Evolutionary conservation across 768 basidiomycete genomes (phyloP).

Genomic region (Amanita inopinata): DNA sequence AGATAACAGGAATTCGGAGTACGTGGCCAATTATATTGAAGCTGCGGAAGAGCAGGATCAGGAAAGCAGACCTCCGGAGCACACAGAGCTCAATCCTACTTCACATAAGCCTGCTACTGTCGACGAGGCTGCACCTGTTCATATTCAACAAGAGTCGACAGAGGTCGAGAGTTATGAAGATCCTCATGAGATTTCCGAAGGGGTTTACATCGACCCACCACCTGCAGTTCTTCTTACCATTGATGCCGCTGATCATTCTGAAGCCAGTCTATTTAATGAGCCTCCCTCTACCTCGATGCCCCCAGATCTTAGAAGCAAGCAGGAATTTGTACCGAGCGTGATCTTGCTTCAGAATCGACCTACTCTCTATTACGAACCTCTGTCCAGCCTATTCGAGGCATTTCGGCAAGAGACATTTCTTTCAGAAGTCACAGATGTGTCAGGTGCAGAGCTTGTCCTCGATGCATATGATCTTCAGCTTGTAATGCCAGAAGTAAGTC

Average conservation of each 20-base stretch:
- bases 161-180: constrained; percentile 21
- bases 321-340: constrained; percentile 15
- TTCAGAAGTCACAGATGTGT: constrained; percentile 32
- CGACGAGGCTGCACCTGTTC: constrained; percentile 8
- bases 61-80: too few species aligned
- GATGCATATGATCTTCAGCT: constrained; percentile 66
- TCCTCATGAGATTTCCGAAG: constrained; percentile 55
- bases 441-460: constrained; percentile 54
- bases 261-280: constrained; percentile 49
- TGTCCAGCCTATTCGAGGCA: constrained; percentile 61
- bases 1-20: too few species aligned
- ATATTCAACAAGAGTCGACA: constrained; percentile 9
- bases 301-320: constrained; percentile 16
- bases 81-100: too few species aligned
- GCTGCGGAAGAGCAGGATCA: too few species aligned
- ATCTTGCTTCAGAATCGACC: constrained; percentile 55
- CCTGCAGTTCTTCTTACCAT: constrained; percentile 54
- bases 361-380: constrained; percentile 69
- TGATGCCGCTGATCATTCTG: constrained; percentile 25
- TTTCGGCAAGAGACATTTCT: constrained; percentile 55
- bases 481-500: constrained; percentile 51
- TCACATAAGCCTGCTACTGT: constrained; percentile 4
- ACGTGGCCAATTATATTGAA: too few species aligned
- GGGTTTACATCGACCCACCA: constrained; percentile 67
- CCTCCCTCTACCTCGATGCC: constrained; percentile 22